Evolutionary conservation across 2,329 filamentous ascomycete genomes (phyloP).

Genomic region (Aspergillus ustus): DNA sequence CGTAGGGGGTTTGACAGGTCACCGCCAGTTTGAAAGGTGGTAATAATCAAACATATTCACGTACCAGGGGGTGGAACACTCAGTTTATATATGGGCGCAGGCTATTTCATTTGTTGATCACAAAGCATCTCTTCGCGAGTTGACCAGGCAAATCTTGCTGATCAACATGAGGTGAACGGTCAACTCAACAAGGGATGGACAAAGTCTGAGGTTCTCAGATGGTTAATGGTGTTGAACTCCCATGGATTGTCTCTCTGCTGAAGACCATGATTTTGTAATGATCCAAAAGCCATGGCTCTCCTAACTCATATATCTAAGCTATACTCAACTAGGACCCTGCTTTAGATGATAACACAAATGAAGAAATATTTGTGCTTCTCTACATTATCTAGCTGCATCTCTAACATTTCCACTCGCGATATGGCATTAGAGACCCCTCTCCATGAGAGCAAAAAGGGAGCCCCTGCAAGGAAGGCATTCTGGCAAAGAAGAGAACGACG

Average conservation of each 20-base stretch:
- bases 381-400: slow-evolving; percentile 6
- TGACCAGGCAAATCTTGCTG: slow-evolving; percentile 5
- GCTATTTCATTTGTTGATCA: slow-evolving; percentile 9
- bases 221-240: slow-evolving; percentile 1
- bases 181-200: slow-evolving; percentile 1
- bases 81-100: too few species aligned
- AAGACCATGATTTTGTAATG: slow-evolving; percentile 7
- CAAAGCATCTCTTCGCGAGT: background rate
- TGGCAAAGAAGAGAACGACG: slow-evolving; percentile 10
- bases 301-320: slow-evolving; percentile 5
- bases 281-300: slow-evolving; percentile 9
- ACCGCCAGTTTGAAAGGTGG: too few species aligned
- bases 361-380: slow-evolving; percentile 12
- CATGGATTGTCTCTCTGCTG: background rate
- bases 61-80: too few species aligned
- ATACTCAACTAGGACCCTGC: slow-evolving; percentile 1
- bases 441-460: slow-evolving; percentile 4
- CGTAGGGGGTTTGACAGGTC: too few species aligned
- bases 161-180: slow-evolving; percentile 9
- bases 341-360: slow-evolving; percentile 6
- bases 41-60: too few species aligned
- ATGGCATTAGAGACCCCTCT: slow-evolving; percentile 4
- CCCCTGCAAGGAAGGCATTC: slow-evolving; percentile 1
- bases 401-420: background rate
- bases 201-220: slow-evolving; percentile 6